A percentile compares a stretch with the other conserved stretches of the same genome.
Conservation (phyloP, 148 eudicot species). For the Dianthus caryophyllus region DNA sequence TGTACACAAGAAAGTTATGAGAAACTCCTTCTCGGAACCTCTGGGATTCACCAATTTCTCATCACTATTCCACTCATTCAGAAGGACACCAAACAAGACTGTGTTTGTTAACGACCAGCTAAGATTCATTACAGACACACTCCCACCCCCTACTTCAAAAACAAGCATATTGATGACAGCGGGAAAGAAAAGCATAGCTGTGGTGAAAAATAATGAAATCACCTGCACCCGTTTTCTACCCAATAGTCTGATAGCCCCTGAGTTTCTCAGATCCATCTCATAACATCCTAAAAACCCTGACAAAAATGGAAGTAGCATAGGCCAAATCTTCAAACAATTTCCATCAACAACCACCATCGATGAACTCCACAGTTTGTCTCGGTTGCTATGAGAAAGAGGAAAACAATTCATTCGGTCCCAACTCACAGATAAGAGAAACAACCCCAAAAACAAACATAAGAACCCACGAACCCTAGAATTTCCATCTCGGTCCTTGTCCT, state of each 20-base stretch:
- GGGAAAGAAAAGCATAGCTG: conserved; percentile 67
- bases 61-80: conserved; percentile 77
- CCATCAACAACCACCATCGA: conserved; percentile 37
- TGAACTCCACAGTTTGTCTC: conserved; percentile 40
- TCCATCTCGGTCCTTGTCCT: conserved; percentile 30
- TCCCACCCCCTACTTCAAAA: conserved; percentile 75
- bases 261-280: conserved; percentile 56
- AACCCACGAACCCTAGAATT: conserved; percentile 59
- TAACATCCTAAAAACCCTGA: conserved; percentile 85
- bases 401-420: conserved; percentile 92
- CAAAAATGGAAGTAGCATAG: conserved; percentile 84
- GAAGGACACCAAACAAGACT: conserved; percentile 83
- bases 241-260: conserved; percentile 54
- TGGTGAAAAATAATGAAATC: conserved; percentile 73
- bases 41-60: conserved; percentile 52
- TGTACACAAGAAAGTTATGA: conserved; percentile 73
- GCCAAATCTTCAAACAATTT: conserved; percentile 75
- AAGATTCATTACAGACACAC: conserved; percentile 53
- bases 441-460: conserved; percentile 46
- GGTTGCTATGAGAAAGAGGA: conserved; percentile 65
- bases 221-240: conserved; percentile 59
- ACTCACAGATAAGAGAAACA: conserved; percentile 71
- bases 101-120: conserved; percentile 91
- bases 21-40: conserved; percentile 72
- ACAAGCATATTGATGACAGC: conserved; percentile 75